Evolutionary conservation across 2,329 filamentous ascomycete species (phyloP).

Genomic region (Chaetomiaceae sp.): DNA sequence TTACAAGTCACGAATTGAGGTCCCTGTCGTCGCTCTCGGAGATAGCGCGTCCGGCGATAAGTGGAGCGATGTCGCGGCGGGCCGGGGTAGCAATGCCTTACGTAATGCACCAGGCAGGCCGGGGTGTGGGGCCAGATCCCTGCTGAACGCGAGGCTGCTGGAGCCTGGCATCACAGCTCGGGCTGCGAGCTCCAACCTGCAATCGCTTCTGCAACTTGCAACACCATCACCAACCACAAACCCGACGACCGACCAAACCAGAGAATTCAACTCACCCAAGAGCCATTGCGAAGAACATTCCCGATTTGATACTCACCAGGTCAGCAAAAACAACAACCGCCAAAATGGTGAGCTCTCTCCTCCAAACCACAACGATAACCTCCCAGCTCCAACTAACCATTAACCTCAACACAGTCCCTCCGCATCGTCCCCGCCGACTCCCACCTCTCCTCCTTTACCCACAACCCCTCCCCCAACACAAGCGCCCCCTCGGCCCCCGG

Average conservation of each 20-base stretch:
- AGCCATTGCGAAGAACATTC: background rate
- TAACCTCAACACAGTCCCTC: conserved; percentile 60
- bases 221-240: background rate
- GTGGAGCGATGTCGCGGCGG: background rate
- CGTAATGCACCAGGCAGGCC: background rate
- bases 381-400: background rate
- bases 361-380: background rate
- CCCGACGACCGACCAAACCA: conserved; percentile 1
- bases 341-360: conserved; percentile 46
- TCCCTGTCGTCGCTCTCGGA: conserved; percentile 2
- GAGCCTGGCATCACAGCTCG: conserved; percentile 16
- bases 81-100: background rate
- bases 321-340: conserved; percentile 19
- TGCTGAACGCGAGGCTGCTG: conserved; percentile 23
- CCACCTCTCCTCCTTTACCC: conserved; percentile 63
- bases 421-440: conserved; percentile 73
- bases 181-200: background rate
- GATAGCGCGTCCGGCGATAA: conserved; percentile 10
- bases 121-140: background rate
- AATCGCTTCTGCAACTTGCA: background rate
- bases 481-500: conserved; percentile 88
- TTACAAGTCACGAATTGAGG: background rate
- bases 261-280: background rate
- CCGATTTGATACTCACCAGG: background rate
- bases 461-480: conserved; percentile 52